Conservation (phyloP, 768 basidiomycete species). For the Lentinula sp. region DNA sequence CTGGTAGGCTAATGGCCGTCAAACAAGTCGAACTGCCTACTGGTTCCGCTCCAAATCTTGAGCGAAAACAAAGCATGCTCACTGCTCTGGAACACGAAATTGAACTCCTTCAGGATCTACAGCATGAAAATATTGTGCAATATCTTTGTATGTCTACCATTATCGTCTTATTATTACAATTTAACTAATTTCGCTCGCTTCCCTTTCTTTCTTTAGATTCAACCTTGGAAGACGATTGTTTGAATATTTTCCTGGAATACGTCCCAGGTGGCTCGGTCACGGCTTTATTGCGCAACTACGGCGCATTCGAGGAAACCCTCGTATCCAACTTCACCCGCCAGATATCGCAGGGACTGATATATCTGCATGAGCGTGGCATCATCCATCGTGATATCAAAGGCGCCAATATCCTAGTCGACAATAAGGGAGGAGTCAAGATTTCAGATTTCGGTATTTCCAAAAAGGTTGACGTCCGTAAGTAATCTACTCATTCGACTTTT, state of each 20-base stretch:
- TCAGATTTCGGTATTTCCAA: conserved; percentile 97
- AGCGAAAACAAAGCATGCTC: conserved; percentile 91
- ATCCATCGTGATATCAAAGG: conserved; percentile 99
- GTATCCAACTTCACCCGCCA: conserved; percentile 92
- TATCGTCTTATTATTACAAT: not conserved
- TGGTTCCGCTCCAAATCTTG: conserved; percentile 79
- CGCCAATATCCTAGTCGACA: conserved; percentile 96
- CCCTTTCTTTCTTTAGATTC: conserved; percentile 55
- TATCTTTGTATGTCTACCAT: conserved; percentile 70
- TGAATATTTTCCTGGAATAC: conserved; percentile 97
- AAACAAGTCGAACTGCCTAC: conserved; percentile 94
- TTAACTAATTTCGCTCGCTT: not conserved
- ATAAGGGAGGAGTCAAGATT: conserved; percentile 96
- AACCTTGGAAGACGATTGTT: conserved; percentile 80
- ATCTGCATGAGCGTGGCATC: conserved; percentile 89
- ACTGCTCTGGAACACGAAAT: conserved; percentile 91
- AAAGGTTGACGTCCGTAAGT: conserved; percentile 93
- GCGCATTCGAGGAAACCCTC: conserved; percentile 89
- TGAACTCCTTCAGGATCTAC: conserved; percentile 84
- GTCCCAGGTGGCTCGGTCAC: conserved; percentile 95
- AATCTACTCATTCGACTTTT: not conserved
- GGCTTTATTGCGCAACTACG: conserved; percentile 82
- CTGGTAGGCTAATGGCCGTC: conserved; percentile 91
- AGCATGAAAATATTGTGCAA: conserved; percentile 96
- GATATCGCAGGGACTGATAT: conserved; percentile 82